phyloP scores from a whole-genome alignment of 202 grass and related monocot species.

The Setaria italica region DNA sequence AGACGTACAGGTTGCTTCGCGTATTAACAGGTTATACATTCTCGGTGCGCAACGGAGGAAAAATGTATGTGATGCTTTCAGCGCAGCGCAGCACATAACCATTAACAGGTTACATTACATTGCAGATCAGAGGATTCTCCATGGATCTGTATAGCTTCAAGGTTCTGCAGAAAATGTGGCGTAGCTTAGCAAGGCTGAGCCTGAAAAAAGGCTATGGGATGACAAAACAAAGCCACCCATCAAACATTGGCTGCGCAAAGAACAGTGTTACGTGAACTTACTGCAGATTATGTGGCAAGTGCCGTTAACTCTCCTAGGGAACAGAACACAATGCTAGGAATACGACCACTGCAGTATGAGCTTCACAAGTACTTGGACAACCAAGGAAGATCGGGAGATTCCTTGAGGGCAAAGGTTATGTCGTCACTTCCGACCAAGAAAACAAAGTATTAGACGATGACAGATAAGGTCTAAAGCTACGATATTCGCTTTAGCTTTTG shows the following conservation, averaged over 20 bases:
- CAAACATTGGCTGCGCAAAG: background rate
- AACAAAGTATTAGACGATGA: constrained; percentile 29
- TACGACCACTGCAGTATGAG: background rate
- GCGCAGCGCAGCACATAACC: background rate
- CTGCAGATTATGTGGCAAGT: background rate
- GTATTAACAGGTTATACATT: background rate
- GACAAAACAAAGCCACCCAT: background rate
- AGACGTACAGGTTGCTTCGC: background rate
- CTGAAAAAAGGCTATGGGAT: background rate
- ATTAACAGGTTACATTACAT: background rate
- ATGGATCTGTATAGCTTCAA: background rate
- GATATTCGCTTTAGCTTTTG: background rate
- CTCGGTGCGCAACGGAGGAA: background rate
- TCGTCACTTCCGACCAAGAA: constrained; percentile 74
- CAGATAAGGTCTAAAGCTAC: background rate
- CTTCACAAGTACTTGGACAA: constrained; percentile 83
- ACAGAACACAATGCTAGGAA: constrained; percentile 5
- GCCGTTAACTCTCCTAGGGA: background rate
- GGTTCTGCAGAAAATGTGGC: constrained; percentile 1
- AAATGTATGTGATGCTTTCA: background rate
- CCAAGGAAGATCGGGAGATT: constrained; percentile 83
- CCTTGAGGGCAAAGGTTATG: constrained; percentile 91
- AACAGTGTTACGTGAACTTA: constrained; percentile 22
- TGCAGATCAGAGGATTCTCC: background rate
- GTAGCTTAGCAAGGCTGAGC: background rate